Evolutionary conservation across 257 asterid species (phyloP), one percentile per base, ranked within the genome.

Genomic region (Solanum okadae): DNA sequence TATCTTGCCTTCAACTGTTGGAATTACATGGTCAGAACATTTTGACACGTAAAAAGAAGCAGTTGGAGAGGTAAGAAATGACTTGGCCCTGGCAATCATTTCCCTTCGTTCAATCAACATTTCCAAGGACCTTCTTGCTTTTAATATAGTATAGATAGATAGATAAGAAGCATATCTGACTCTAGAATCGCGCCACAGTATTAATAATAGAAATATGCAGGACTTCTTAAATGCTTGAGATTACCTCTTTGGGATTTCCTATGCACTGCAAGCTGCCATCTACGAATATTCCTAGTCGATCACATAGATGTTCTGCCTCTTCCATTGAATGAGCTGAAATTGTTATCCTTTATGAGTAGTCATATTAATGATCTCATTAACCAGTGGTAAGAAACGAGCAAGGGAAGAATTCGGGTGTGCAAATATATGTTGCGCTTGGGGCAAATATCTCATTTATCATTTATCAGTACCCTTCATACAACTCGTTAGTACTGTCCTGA

Each of bases 251-350:
- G n/a, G 99, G 97, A 78, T 97, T 94, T 87, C 99, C 99, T 86
- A 97, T 90, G 88, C 99, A 97, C 89, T 97, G 99, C 92, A 97
- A 91, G 91, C 94, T 93, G 40, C 99, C 99, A 86, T 97, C 99
- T 25, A 96, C 99, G 56, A 97, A 97, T 81, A 97, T 94, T 75
- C 99, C 98, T 42, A 97, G 93, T 75, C 98, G 95, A 85, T 97
- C 98, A 78, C 99, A 97, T 86, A 97, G 90, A 91, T 96, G 95
- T 89, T 97, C 99, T 0, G 99, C 99, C 92, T 97, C 99, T 93
- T 97, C 99, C 99, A 97, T 97, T 12, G 99, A 96, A 94, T 97
- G 99, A 10, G 99, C 99, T 97, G 96, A 88, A 90, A 91, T 59
- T 14, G 85, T 88, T 83, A 84, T 42, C 75, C 49, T 73, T 73